Evolutionary conservation across 495 filamentous ascomycete genomes (phyloP), one percentile per base, ranked within the genome.

Genomic region (Aspergillus coremiiformis): DNA sequence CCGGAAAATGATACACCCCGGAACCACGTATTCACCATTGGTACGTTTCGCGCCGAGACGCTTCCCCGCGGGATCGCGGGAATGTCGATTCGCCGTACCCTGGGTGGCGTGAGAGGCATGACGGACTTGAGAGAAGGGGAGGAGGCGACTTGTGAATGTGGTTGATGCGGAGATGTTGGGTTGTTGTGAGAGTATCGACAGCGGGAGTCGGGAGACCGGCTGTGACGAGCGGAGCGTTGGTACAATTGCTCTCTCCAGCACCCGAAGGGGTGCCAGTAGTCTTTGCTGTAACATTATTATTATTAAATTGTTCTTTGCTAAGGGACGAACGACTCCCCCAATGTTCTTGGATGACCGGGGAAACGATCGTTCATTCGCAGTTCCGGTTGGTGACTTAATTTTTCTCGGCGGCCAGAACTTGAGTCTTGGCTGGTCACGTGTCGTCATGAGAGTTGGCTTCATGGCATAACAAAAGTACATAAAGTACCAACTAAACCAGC

Each of bases 1-100:
- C 56, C 85, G 84, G 81, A 94, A 99, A 71, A 99, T 91, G 67
- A 99, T 97, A 77, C 93, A 95, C 23, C 94, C 94, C 3, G 89
- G 83, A 42, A 91, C 83, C 11, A 99, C 93, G 64, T 87, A 92
- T 69, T 96, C 84, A 61, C 89, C 90, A 62, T 84, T 87, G 4
- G 84, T 82, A 76, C 89, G 92, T 76, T 99, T 99, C 5, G 90
- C 90, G 42, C 93, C 93, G 49, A 97, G 76, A 63, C 95, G 87
- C 74, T 96, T 96, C 50, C 93, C 90, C 12, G 90, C 81, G 1
- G 90, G 88, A 64, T 95, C 84, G 66, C 89, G 89, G 29, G 84
- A 81, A 64, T 82, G 79, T 56, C 84, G 68, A 66, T 84, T 95
- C 67, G 92, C 92, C 47, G 88, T 83, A 60, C 89, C 89, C 77